Base-by-base conservation (phyloP, 306 rosid genomes). In the Cucumis melo region DNA sequence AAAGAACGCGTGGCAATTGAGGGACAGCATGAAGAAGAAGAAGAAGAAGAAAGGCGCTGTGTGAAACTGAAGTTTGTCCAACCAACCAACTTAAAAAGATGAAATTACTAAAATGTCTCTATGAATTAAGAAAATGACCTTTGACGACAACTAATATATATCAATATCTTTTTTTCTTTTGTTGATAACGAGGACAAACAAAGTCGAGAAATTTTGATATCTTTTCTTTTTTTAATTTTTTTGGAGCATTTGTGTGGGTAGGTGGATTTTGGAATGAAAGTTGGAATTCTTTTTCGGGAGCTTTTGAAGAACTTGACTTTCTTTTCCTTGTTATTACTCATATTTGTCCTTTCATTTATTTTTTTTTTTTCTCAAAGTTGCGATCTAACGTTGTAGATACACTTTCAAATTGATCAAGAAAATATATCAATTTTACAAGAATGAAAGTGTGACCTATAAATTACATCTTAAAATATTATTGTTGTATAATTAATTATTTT, bases 1-100 rank as follows among this genome's bases (percentile, higher is more conserved):
- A 9, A 14, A 24, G 15, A 55, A 58, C 51, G 63, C 79, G 83
- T 77, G 83, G 80, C 75, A 74, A 67, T 60, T 51, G 14, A 60
- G 21, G 5, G 19, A 7, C 11, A 34, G 50, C 67, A 7, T 8
- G 48, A 63, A 36, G 73, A 32, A 66, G 73, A 32, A 63, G 63
- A 60, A 15, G 23, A 7, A 15, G 67, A 10, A 9, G 54, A 12
- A 48, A 1, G 76, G 21, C 12, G 76, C 76, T 71, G 12, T 50
- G 39, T 23, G 75, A 70, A 70, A 21, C 3, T 24, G 76, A 48
- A 46, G n/a, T 24, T 48, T 48, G 76, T 71, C 42, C 5, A 71
- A 71, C 76, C 57, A 71, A 71, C 76, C 76, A 71, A 71, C 76
- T 71, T 23, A 41, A 0, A 48, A 0, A 19, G 1, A 1, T 14